phyloP scores from a whole-genome alignment of 2,329 filamentous ascomycete species.

The Aspergillus pseudotamarii region DNA sequence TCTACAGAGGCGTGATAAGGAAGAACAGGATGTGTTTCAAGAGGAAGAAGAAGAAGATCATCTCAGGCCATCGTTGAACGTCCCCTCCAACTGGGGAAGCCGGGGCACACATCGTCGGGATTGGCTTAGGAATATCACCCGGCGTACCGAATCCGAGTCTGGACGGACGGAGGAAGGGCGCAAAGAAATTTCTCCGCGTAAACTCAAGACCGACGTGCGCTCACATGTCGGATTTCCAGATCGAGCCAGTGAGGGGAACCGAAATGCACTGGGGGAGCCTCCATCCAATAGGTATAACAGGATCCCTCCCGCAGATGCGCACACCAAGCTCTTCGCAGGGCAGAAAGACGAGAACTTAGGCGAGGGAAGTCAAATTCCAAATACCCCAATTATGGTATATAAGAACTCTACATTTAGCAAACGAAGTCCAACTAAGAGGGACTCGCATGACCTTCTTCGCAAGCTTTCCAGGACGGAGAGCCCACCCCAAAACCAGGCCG shows the following conservation, averaged over 20 bases:
- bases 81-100: constrained; percentile 42
- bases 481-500: constrained; percentile 32
- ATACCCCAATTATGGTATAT: constrained; percentile 43
- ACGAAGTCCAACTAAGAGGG: constrained; percentile 33
- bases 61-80: constrained; percentile 36
- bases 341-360: constrained; percentile 17
- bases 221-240: constrained; percentile 31
- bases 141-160: constrained; percentile 22
- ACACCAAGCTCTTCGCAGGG: constrained; percentile 18
- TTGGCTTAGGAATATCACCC: constrained; percentile 39
- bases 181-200: constrained; percentile 22
- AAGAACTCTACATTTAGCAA: constrained; percentile 35
- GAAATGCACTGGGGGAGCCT: constrained; percentile 26
- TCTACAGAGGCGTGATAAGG: constrained; percentile 39
- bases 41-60: constrained; percentile 28
- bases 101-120: constrained; percentile 34
- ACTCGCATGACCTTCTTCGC: constrained; percentile 47
- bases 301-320: constrained; percentile 16
- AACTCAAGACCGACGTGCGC: constrained; percentile 30
- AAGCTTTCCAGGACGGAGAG: constrained; percentile 44
- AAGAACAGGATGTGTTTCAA: constrained; percentile 20
- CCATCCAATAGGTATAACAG: constrained; percentile 18
- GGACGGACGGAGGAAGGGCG: constrained; percentile 22
- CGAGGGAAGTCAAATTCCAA: constrained; percentile 35
- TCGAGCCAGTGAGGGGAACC: constrained; percentile 25